Conservation (phyloP, 2,329 filamentous ascomycete species). For the Onygena corvina region DNA sequence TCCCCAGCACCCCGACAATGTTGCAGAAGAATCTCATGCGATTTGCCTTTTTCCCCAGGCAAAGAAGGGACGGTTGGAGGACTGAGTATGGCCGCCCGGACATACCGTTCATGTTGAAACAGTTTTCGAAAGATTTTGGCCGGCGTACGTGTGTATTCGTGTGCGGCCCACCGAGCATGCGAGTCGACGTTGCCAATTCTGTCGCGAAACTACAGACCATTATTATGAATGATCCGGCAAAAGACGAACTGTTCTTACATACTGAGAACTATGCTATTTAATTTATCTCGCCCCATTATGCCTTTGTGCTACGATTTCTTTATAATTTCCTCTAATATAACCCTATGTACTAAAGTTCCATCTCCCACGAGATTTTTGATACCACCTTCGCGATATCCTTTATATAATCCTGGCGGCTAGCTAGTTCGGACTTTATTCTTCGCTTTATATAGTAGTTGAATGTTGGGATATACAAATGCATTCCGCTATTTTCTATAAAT, state of each 20-base stretch:
- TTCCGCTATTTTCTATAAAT: no score
- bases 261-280: conserved; percentile 88
- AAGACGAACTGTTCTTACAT: conserved; percentile 87
- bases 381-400: conserved; percentile 3
- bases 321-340: not conserved
- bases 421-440: not conserved
- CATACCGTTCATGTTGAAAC: conserved; percentile 71
- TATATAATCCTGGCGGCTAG: not conserved
- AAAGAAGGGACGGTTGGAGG: conserved; percentile 61
- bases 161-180: conserved; percentile 77
- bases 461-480: no score
- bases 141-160: conserved; percentile 80
- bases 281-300: conserved; percentile 17
- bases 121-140: conserved; percentile 72
- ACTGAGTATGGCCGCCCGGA: conserved; percentile 88
- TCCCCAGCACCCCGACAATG: conserved; percentile 70
- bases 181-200: conserved; percentile 73
- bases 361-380: conserved; percentile 2
- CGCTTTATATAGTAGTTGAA: no score
- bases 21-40: conserved; percentile 85
- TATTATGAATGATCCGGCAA: conserved; percentile 65
- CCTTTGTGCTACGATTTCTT: not conserved
- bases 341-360: not conserved
- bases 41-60: conserved; percentile 61
- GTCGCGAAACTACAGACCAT: conserved; percentile 70